Percentiles rank a stretch among this genome's conserved stretches.
Evolutionary conservation across 768 basidiomycete genomes (phyloP).

Genomic region (Tylopilus vinaceipallidus): DNA sequence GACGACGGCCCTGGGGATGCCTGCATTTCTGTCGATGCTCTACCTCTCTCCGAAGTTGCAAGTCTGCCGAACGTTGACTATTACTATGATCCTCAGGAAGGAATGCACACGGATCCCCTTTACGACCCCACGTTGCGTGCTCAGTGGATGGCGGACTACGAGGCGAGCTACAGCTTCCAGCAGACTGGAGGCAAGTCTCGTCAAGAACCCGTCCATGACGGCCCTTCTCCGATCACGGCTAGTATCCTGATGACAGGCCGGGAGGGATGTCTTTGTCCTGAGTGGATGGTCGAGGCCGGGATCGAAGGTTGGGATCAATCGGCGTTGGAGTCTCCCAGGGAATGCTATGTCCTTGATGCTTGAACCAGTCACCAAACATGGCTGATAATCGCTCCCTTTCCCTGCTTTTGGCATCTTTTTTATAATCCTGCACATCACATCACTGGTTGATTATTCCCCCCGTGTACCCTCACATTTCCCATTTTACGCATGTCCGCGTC

Average conservation of each 20-base stretch:
- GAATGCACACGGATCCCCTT: slow-evolving; percentile 1
- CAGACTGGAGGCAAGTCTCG: background rate
- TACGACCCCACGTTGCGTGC: slow-evolving; percentile 8
- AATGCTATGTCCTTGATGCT: background rate
- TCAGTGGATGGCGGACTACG: slow-evolving; percentile 15
- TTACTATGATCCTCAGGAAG: slow-evolving; percentile 1
- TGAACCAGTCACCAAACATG: slow-evolving; percentile 5
- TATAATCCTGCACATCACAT: no score
- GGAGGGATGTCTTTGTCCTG: slow-evolving; percentile 22
- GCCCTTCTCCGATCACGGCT: background rate
- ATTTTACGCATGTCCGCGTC: no score
- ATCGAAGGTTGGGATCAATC: slow-evolving; percentile 9
- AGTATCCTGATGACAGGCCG: background rate
- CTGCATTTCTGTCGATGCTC: background rate
- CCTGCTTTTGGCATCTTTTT: no score
- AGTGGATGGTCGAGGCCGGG: slow-evolving; percentile 21
- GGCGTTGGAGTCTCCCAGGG: background rate
- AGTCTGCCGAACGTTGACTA: background rate
- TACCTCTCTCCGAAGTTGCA: no score
- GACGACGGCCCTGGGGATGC: background rate
- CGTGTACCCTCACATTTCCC: no score
- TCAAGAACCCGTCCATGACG: background rate
- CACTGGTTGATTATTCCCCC: no score
- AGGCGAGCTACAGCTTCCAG: slow-evolving; percentile 9
- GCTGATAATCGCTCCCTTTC: no score